Conservation (phyloP, 208 protist genomes). For the Endotrypanum monterogeii region DNA sequence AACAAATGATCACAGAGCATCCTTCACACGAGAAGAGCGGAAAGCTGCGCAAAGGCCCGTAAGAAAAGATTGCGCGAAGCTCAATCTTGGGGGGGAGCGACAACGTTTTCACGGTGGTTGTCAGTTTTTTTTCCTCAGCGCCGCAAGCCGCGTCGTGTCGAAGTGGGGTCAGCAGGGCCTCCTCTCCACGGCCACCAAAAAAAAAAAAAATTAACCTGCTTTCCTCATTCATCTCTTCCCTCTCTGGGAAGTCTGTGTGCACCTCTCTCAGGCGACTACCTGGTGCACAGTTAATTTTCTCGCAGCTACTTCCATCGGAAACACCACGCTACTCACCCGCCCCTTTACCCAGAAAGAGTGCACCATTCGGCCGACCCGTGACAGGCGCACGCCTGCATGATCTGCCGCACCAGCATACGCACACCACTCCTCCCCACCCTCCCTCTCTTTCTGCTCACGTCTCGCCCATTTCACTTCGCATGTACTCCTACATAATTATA, state of each 20-base stretch:
- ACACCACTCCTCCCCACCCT: not conserved
- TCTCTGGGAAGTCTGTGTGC: not conserved
- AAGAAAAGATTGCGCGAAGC: too few species aligned
- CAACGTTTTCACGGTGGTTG: too few species aligned
- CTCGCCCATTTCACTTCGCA: not conserved
- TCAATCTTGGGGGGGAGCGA: too few species aligned
- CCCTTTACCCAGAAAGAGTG: not conserved
- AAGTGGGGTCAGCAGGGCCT: not conserved
- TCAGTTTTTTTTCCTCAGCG: too few species aligned
- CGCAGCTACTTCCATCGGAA: not conserved
- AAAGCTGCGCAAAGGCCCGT: not conserved
- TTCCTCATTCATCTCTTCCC: not conserved
- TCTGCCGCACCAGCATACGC: not conserved
- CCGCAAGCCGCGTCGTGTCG: not conserved
- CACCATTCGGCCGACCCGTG: not conserved
- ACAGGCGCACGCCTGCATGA: not conserved
- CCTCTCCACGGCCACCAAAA: not conserved
- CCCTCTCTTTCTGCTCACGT: not conserved
- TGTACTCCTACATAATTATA: not conserved
- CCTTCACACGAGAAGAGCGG: not conserved
- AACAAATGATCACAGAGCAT: not conserved
- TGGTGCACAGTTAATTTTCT: not conserved
- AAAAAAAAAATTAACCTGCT: too few species aligned
- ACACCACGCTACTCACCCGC: not conserved
- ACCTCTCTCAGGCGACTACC: not conserved